phyloP scores from a whole-genome alignment of 192 early-diverging fungal genomes.

The Podila minutissima region DNA sequence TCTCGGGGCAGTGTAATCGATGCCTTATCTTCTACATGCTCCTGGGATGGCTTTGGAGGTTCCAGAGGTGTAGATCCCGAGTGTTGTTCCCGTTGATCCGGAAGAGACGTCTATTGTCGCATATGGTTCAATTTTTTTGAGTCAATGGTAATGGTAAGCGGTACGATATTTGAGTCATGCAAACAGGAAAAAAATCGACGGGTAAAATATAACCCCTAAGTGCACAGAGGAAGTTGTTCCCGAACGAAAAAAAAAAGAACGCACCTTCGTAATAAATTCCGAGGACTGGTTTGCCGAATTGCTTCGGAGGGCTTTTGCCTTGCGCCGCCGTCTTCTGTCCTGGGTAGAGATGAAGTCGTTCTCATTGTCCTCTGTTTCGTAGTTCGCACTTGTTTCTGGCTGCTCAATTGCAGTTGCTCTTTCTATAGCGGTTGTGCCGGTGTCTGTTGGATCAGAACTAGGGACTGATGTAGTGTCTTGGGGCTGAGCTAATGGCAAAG shows the following conservation, averaged over 20 bases:
- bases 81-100: too few relatives aligned
- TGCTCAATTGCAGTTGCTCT: neutral
- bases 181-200: neutral
- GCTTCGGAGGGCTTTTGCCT: conserved; percentile 5
- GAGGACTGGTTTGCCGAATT: conserved; percentile 8
- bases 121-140: too few relatives aligned
- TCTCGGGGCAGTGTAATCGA: neutral
- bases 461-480: neutral
- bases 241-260: too few relatives aligned
- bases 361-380: conserved; percentile 30
- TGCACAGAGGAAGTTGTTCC: neutral
- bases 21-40: neutral
- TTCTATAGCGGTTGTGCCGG: neutral
- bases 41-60: neutral
- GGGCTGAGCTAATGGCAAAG: neutral
- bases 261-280: conserved; percentile 34
- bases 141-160: too few relatives aligned
- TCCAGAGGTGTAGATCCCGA: neutral
- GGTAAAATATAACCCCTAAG: neutral
- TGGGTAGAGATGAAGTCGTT: conserved; percentile 36
- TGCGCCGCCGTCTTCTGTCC: conserved; percentile 37
- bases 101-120: too few relatives aligned
- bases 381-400: neutral
- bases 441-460: neutral
- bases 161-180: too few relatives aligned